Base-by-base conservation (phyloP, 1,139 yeast genomes). In the Zygoascus sp. region DNA sequence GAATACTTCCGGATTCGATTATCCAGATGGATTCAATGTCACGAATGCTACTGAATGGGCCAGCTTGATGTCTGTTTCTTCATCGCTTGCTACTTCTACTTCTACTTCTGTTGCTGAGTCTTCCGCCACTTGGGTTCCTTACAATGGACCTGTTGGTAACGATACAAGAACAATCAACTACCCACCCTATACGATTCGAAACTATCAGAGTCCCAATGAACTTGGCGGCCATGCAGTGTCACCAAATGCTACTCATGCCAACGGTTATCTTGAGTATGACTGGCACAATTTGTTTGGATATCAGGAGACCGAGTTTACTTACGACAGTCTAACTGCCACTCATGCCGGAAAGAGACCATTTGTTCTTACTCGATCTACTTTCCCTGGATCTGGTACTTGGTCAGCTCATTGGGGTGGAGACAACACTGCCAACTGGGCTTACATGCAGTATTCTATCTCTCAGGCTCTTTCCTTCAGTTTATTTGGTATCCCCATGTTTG, bases 151-250 rank as follows among this genome's bases (percentile, higher is more conserved):
- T 2, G 25, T 35, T 10, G 30, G 69, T 11, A 64, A 66, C 47
- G 39, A 35, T 21, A 35, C 39, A 6, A 20, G 39, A 21, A 20
- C 6, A 9, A 53, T 67, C 52, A 59, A 64, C 49, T 62, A 63
- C 50, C 71, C 71, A 16, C 70, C 70, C 13, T 67, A 67, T 39
- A 57, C 53, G 8, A 48, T 58, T 35, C 53, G 55, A 66, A 69
- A 39, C 32, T 28, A 36, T 9, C 40, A 43, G 17, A 23, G 20
- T 15, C 48, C 48, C 15, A 44, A 39, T 37, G 42, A 32, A 21
- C 32, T 44, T 3, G 43, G 42, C 15, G 47, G 47, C 5, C 47
- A 39, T 23, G 46, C 45, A 6, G 22, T 39, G 16, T 34, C 50
- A 8, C 37, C 47, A 2, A 36, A 40, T 28, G 34, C 46, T 8